A percentile compares a stretch with the other conserved stretches of the same genome.
Conservation (phyloP, 202 grass and related monocot genomes). For the Dendrocalamus latiflorus region DNA sequence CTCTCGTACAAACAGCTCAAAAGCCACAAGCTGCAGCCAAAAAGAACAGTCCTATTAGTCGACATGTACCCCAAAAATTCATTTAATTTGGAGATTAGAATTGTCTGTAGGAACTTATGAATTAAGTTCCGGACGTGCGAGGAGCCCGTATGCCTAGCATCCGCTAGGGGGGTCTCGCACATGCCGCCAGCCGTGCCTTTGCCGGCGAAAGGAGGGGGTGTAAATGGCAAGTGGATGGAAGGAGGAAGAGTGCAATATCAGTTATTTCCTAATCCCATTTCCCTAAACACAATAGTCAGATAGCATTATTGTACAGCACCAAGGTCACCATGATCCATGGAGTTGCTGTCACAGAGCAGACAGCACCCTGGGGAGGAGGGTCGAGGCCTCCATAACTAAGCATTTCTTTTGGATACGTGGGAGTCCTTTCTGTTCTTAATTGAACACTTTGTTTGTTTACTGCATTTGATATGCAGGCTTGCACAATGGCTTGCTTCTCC, state of each 20-base stretch:
- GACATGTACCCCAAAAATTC: neutral
- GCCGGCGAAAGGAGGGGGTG: neutral
- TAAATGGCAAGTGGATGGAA: neutral
- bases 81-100: neutral
- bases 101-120: neutral
- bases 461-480: constrained; percentile 22
- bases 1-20: too few species aligned
- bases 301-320: neutral
- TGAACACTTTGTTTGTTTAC: constrained; percentile 9
- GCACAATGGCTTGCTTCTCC: constrained; percentile 23
- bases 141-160: neutral
- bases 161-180: neutral
- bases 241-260: neutral
- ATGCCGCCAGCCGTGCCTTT: neutral
- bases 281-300: constrained; percentile 7
- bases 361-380: constrained; percentile 35
- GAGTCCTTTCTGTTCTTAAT: constrained; percentile 13
- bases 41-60: neutral
- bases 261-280: neutral
- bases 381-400: constrained; percentile 10
- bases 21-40: too few species aligned
- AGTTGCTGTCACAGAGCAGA: constrained; percentile 33
- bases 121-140: neutral
- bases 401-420: constrained; percentile 8
- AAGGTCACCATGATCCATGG: neutral